Evolutionary conservation across 148 eudicot genomes (phyloP).

Genomic region (Oxyria digyna): DNA sequence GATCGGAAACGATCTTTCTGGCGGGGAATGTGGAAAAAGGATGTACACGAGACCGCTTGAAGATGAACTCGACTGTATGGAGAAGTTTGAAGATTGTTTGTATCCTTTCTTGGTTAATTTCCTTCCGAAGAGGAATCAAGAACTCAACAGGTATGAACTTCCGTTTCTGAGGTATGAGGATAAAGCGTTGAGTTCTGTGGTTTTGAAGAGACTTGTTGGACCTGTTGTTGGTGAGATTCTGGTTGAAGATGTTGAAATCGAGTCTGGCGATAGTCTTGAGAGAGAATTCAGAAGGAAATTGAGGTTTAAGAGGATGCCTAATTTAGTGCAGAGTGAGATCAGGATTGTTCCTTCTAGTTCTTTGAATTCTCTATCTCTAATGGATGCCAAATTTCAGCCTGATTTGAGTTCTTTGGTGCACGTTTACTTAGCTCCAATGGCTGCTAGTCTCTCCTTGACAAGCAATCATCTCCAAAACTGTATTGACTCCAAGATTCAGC

Average conservation of each 20-base stretch:
- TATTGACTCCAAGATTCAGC: constrained; percentile 28
- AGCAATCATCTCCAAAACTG: constrained; percentile 22
- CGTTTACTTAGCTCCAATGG: constrained; percentile 80
- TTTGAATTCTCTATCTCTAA: constrained; percentile 9
- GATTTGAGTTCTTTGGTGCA: constrained; percentile 48
- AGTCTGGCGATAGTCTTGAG: constrained; percentile 17
- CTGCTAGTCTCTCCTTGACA: constrained; percentile 47
- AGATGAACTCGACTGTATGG: constrained; percentile 2
- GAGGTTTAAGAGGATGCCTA: constrained; percentile 94
- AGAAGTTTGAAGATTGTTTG: constrained; percentile 18
- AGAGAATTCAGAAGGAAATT: constrained; percentile 62
- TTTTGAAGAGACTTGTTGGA: constrained; percentile 41
- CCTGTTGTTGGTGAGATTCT: constrained; percentile 59
- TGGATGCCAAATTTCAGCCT: constrained; percentile 24
- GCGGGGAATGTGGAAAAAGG: background rate
- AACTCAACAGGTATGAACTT: constrained; percentile 21
- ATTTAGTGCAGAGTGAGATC: constrained; percentile 66
- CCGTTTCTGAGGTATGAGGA: constrained; percentile 63
- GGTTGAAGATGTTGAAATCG: constrained; percentile 68
- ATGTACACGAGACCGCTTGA: constrained; percentile 12
- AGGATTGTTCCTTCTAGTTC: constrained; percentile 24
- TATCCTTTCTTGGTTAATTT: constrained; percentile 36
- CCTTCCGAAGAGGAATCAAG: constrained; percentile 31
- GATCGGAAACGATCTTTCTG: constrained; percentile 30
- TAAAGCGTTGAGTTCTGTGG: constrained; percentile 32